phyloP scores from a whole-genome alignment of 73 alveolate species.

The Paraurostyla sp. region DNA sequence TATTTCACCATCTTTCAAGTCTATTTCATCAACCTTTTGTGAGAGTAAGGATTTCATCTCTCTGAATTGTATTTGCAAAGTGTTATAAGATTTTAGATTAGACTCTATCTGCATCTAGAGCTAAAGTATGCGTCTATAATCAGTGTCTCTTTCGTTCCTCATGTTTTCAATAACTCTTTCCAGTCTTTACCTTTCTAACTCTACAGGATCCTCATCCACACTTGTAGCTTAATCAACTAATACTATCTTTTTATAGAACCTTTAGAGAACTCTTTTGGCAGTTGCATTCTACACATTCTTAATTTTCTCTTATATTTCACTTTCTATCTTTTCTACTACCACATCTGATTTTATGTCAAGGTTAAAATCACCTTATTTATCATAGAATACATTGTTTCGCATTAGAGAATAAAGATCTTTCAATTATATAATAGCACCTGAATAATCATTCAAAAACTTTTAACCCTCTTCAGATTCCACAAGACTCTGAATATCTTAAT shows the following conservation, averaged over 20 bases:
- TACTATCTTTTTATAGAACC: conserved; percentile 46
- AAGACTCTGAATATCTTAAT: background rate
- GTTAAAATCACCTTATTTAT: conserved; percentile 9
- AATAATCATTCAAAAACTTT: conserved; percentile 36
- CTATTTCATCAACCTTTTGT: background rate
- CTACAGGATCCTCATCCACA: conserved; percentile 47
- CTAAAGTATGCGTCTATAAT: background rate
- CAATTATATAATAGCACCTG: conserved; percentile 32
- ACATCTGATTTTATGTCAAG: background rate
- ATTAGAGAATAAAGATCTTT: conserved; percentile 38
- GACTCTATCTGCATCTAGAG: conserved; percentile 16
- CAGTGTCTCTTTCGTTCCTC: conserved; percentile 19
- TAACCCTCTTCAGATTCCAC: conserved; percentile 36
- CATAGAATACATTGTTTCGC: conserved; percentile 40
- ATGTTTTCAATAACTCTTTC: background rate
- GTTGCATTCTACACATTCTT: conserved; percentile 36
- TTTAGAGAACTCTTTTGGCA: conserved; percentile 40
- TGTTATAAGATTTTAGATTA: conserved; percentile 1
- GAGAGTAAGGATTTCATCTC: conserved; percentile 1
- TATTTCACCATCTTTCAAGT: conserved; percentile 17
- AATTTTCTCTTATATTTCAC: conserved; percentile 20
- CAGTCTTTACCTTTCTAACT: conserved; percentile 19
- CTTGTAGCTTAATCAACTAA: background rate
- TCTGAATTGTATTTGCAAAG: background rate
- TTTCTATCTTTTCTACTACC: conserved; percentile 7